Evolutionary conservation across 495 filamentous ascomycete species (phyloP), one percentile per base, ranked within the genome.

Genomic region (Penicillium salamii): DNA sequence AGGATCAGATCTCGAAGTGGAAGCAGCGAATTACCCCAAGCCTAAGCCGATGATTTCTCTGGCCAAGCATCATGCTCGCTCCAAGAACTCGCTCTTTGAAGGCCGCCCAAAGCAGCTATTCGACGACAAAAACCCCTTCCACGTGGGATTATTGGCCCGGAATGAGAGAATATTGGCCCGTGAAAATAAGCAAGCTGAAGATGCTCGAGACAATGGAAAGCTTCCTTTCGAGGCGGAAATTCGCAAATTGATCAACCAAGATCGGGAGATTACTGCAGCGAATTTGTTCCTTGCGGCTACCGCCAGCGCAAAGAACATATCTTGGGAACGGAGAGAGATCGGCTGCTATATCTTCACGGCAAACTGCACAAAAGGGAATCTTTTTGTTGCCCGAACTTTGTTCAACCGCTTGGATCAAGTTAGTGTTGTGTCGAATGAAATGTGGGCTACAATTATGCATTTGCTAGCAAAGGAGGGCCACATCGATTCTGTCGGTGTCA

Each of bases 391-490:
- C 14, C 57, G 69, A 9, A 64, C 51, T 50, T 35, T 76, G 1
- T 76, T 74, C 23, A 46, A 64, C n/a, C 62, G 65, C 4, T 37
- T 76, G 34, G 63, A 72, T 42, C 54, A 57, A n/a, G 47, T 74
- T 40, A 62, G 67, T 21, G 46, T 52, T 6, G 44, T 74, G 1
- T 67, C 68, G 7, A 45, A 52, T 11, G 51, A 58, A 7, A 67
- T 75, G 57, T 76, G 73, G 73, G 59, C 66, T 32, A 55, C 58
- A 2, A 46, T 76, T 53, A 67, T 75, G 41, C 58, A 74, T 51
- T 31, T 67, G 12, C 52, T 76, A 44, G 69, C 73, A 12, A 71
- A 63, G 37, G 67, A 67, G 35, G 69, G 70, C 2, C 61, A 61
- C 33, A 54, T 74, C 18, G 73, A 76, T 52, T 72, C 71, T 12